phyloP scores from a whole-genome alignment of 495 filamentous ascomycete species.

The Podospora pseudoanserina region DNA sequence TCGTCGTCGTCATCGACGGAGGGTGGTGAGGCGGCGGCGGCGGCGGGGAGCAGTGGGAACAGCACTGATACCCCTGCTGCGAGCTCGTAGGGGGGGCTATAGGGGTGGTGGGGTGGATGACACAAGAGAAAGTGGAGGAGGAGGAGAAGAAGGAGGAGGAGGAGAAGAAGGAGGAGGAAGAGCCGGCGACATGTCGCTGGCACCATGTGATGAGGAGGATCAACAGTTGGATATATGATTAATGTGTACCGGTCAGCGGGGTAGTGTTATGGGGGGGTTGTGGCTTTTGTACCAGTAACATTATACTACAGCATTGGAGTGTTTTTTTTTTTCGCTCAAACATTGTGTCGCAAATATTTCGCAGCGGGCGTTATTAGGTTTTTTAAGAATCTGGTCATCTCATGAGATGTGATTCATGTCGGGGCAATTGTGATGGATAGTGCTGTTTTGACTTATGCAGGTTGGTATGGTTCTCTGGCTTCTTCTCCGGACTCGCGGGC shows the following conservation, averaged over 20 bases:
- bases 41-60: constrained; percentile 20
- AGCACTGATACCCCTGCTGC: constrained; percentile 21
- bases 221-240: too few relatives aligned
- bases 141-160: not conserved
- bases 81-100: constrained; percentile 11
- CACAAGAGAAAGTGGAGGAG: not conserved
- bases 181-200: not conserved
- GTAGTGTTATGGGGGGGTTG: too few relatives aligned
- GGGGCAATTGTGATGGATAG: too few relatives aligned
- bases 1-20: constrained; percentile 31
- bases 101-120: not conserved
- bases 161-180: not conserved
- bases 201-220: not conserved
- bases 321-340: too few relatives aligned
- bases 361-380: too few relatives aligned
- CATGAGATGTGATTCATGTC: not conserved
- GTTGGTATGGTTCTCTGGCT: not conserved
- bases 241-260: too few relatives aligned
- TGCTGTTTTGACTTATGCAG: not conserved
- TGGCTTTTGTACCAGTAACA: too few relatives aligned
- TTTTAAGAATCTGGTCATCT: not conserved
- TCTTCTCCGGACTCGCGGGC: not conserved
- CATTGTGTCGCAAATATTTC: too few relatives aligned
- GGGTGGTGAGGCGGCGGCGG: constrained; percentile 21
- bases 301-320: too few relatives aligned